phyloP scores from a whole-genome alignment of 164 flowering plant genomes.

The Umbellularia californica region DNA sequence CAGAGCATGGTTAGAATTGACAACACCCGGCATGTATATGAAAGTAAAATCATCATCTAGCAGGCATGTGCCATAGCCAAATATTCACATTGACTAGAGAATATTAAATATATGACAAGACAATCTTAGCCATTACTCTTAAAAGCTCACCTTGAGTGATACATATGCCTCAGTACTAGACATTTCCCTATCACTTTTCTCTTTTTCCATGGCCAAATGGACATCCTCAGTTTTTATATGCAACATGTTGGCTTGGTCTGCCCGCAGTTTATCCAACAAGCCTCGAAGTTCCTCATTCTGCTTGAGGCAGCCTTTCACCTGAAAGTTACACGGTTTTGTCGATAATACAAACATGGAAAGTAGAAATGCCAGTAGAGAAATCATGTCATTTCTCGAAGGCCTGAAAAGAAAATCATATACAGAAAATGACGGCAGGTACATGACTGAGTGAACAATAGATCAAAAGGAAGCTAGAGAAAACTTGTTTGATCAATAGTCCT shows the following conservation, averaged over 20 bases:
- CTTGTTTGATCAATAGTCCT: not conserved
- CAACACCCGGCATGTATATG: too few relatives aligned
- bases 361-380: not conserved
- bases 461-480: too few relatives aligned
- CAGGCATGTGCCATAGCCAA: too few relatives aligned
- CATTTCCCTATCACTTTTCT: slow-evolving; percentile 12
- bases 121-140: too few relatives aligned
- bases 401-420: not conserved
- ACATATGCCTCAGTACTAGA: slow-evolving; percentile 21
- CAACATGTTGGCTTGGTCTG: slow-evolving; percentile 45
- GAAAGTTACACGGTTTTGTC: slow-evolving; percentile 6
- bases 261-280: slow-evolving; percentile 58
- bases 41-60: too few relatives aligned
- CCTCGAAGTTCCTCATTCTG: slow-evolving; percentile 83
- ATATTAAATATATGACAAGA: too few relatives aligned
- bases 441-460: too few relatives aligned
- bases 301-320: slow-evolving; percentile 85
- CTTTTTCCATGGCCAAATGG: slow-evolving; percentile 15
- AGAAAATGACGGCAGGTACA: not conserved
- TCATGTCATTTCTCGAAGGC: not conserved
- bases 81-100: too few relatives aligned
- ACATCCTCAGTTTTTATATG: slow-evolving; percentile 18
- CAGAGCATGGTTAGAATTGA: too few relatives aligned
- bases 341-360: not conserved
- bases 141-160: slow-evolving; percentile 53